Percentiles rank a stretch among this genome's conserved stretches.
Conservation (phyloP, 2,329 filamentous ascomycete species). For the Aschersonia sp. region DNA sequence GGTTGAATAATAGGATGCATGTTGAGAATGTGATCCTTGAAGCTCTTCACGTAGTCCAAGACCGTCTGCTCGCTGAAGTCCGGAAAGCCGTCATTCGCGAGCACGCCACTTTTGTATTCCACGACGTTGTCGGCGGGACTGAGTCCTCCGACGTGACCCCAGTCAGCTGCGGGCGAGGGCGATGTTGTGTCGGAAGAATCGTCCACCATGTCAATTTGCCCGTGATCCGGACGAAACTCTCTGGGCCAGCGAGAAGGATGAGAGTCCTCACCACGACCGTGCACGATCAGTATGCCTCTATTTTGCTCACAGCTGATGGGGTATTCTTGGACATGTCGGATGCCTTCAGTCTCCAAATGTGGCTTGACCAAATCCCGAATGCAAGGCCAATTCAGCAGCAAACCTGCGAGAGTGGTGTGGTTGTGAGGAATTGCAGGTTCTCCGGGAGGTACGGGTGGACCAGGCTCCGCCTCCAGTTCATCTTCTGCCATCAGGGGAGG, state of each 20-base stretch:
- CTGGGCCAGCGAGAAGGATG: slow-evolving; percentile 38
- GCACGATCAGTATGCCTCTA: slow-evolving; percentile 60
- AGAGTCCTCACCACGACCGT: slow-evolving; percentile 64
- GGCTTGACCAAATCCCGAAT: slow-evolving; percentile 49
- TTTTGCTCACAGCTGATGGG: slow-evolving; percentile 63
- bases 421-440: slow-evolving; percentile 65
- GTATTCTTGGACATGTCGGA: slow-evolving; percentile 51
- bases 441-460: slow-evolving; percentile 37
- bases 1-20: slow-evolving; percentile 51
- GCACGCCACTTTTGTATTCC: slow-evolving; percentile 22
- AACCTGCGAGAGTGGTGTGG: slow-evolving; percentile 81
- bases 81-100: slow-evolving; percentile 31
- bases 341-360: slow-evolving; percentile 30
- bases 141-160: slow-evolving; percentile 42
- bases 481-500: slow-evolving; percentile 24
- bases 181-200: slow-evolving; percentile 39
- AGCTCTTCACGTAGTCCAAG: slow-evolving; percentile 38
- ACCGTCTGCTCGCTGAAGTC: slow-evolving; percentile 39
- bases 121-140: slow-evolving; percentile 25
- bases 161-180: slow-evolving; percentile 39
- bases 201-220: slow-evolving; percentile 25
- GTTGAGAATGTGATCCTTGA: slow-evolving; percentile 46
- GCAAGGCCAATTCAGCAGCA: slow-evolving; percentile 59
- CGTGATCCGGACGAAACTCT: slow-evolving; percentile 20
- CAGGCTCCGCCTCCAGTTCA: slow-evolving; percentile 35